Conservation (phyloP, 768 basidiomycete species). For the Candolleomyces efflorescens region DNA sequence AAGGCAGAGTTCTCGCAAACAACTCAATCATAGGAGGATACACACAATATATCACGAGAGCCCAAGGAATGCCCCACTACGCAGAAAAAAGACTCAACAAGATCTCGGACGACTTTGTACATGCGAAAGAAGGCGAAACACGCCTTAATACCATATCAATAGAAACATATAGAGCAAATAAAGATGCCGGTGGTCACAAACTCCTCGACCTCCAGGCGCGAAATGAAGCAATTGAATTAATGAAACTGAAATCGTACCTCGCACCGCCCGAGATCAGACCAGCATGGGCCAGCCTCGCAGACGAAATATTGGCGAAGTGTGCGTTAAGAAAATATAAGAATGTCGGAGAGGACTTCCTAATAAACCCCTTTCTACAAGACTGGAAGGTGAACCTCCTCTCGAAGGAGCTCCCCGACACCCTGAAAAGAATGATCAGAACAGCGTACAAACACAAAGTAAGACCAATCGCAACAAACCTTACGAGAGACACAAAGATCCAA, state of each 20-base stretch:
- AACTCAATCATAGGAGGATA: slow-evolving; percentile 17
- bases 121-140: background rate
- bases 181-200: slow-evolving; percentile 12
- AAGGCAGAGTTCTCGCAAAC: slow-evolving; percentile 20
- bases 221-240: slow-evolving; percentile 20
- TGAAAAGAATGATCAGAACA: background rate
- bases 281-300: slow-evolving; percentile 11
- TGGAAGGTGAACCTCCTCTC: background rate
- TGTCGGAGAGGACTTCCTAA: background rate
- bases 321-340: background rate
- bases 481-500: too few relatives aligned
- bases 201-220: slow-evolving; percentile 17
- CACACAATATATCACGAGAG: slow-evolving; percentile 30
- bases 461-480: too few relatives aligned
- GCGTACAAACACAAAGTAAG: background rate
- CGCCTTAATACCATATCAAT: background rate
- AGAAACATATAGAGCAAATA: too few relatives aligned
- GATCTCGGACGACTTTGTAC: slow-evolving; percentile 13
- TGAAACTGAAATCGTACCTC: slow-evolving; percentile 12
- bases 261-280: slow-evolving; percentile 5
- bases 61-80: slow-evolving; percentile 25
- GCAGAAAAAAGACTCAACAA: slow-evolving; percentile 18
- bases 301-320: background rate
- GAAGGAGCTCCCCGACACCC: background rate
- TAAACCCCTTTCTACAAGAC: background rate